Evolutionary conservation across 441 rosid genomes (phyloP), one percentile per base, ranked within the genome.

Genomic region (Kokia cookei): DNA sequence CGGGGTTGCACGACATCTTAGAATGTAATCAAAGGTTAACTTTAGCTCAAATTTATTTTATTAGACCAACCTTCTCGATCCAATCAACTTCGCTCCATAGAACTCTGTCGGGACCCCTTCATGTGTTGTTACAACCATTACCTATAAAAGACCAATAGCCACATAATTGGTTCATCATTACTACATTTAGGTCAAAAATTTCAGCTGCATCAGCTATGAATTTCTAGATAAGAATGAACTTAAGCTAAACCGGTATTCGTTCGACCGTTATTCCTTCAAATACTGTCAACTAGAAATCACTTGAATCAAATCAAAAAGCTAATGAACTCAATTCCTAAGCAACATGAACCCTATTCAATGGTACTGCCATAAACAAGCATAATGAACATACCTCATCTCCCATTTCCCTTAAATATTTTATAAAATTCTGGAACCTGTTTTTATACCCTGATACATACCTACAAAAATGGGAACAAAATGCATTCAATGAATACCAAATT

Each of bases 71-170:
- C 99, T 94, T 65, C 91, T 77, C 65, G 99, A 95, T 75, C 99
- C 99, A 65, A 93, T 95, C 87, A 88, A 81, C 82, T 88, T 93
- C 48, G 99, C 98, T 77, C 99, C 99, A 78, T 95, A 89, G 73
- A 95, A 95, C 84, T 95, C 98, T 60, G 84, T 79, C 0, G 99
- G 98, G 47, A 95, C 99, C 81, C 99, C 99, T 87, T 95, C 97
- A 69, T 95, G 98, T 71, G 99, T 95, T 5, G 99, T 95, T 73
- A 95, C 96, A 9, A 95, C 98, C 86, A 95, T 83, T 76, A 93
- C 99, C 99, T 95, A 76, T 61, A 42, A 45, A 42, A 37, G 69
- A 73, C 60, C 58, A 73, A 37, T 51, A 67, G 14, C 76, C 37
- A 27, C 43, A 55, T 14, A 15, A 27, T 85, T 71, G 80, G 62